These are phyloP conservation scores for Hirsutella rhossiliensis DNA, from an alignment of 2,329 filamentous ascomycete species.

Conservation along the genomic window DNA sequence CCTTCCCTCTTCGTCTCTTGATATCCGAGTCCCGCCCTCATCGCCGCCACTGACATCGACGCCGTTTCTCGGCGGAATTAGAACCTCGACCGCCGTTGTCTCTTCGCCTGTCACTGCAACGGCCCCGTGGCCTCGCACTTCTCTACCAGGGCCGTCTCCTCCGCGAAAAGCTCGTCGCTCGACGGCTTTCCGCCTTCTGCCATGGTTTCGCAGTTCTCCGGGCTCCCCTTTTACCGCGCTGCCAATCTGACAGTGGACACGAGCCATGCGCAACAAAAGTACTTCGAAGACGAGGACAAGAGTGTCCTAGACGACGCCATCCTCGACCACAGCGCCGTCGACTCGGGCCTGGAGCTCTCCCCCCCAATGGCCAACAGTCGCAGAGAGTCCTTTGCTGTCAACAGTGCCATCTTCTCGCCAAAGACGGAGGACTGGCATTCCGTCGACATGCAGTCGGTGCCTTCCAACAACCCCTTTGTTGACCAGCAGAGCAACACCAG, in stretches of 20 bases:
- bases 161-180: not conserved
- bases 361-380: slow-evolving; percentile 50
- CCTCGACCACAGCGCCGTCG: slow-evolving; percentile 45
- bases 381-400: slow-evolving; percentile 50
- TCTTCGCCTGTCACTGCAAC: not conserved
- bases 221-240: slow-evolving; percentile 39
- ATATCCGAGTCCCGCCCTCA: too few species aligned
- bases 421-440: slow-evolving; percentile 54
- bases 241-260: slow-evolving; percentile 41
- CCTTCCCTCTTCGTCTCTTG: too few species aligned
- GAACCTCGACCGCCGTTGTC: not conserved
- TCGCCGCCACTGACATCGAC: too few species aligned
- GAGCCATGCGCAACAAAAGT: slow-evolving; percentile 34
- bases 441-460: slow-evolving; percentile 51
- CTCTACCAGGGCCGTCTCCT: not conserved
- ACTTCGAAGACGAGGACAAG: slow-evolving; percentile 49
- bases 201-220: slow-evolving; percentile 39
- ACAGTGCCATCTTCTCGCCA: slow-evolving; percentile 46
- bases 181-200: slow-evolving; percentile 8
- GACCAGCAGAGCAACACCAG: slow-evolving; percentile 45
- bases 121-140: not conserved
- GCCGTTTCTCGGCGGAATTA: too few species aligned
- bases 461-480: slow-evolving; percentile 52
- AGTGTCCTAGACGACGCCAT: slow-evolving; percentile 49
- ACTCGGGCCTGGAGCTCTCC: slow-evolving; percentile 52